Evolutionary conservation across 352 stramenopile species (phyloP).

Genomic region (Peronospora tabacina): DNA sequence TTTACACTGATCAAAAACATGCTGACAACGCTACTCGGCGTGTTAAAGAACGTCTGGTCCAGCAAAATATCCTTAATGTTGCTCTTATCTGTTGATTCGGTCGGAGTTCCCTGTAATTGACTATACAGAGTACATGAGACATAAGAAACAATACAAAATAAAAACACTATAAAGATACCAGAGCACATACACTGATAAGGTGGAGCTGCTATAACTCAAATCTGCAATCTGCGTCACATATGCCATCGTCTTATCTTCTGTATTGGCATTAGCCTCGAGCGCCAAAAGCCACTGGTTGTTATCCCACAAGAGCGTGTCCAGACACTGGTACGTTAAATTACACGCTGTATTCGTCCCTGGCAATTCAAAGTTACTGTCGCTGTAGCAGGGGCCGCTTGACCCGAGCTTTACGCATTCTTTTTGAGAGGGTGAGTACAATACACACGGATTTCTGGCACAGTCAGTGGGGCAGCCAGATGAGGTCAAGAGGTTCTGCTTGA

Average conservation of each 20-base stretch:
- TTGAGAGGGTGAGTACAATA: constrained; percentile 45
- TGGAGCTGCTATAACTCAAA: constrained; percentile 27
- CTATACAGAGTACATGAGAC: constrained; percentile 9
- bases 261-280: constrained; percentile 21
- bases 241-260: constrained; percentile 30
- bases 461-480: constrained; percentile 33
- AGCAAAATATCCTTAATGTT: constrained; percentile 41
- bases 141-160: constrained; percentile 3
- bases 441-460: constrained; percentile 33
- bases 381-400: constrained; percentile 32
- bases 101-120: constrained; percentile 28
- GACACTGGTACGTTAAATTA: constrained; percentile 52
- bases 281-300: constrained; percentile 34
- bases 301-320: constrained; percentile 36
- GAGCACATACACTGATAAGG: constrained; percentile 38
- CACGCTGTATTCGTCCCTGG: constrained; percentile 22
- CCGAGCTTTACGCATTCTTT: constrained; percentile 25
- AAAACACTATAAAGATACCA: neutral
- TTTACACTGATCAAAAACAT: constrained; percentile 37
- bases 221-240: constrained; percentile 42
- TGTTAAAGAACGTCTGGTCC: constrained; percentile 51
- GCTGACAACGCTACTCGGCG: constrained; percentile 24
- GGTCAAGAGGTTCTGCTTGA: constrained; percentile 46
- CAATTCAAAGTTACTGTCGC: constrained; percentile 22
- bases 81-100: constrained; percentile 25